phyloP scores from a whole-genome alignment of 2,329 filamentous ascomycete species.

The Verticillium zaregamsianum region DNA sequence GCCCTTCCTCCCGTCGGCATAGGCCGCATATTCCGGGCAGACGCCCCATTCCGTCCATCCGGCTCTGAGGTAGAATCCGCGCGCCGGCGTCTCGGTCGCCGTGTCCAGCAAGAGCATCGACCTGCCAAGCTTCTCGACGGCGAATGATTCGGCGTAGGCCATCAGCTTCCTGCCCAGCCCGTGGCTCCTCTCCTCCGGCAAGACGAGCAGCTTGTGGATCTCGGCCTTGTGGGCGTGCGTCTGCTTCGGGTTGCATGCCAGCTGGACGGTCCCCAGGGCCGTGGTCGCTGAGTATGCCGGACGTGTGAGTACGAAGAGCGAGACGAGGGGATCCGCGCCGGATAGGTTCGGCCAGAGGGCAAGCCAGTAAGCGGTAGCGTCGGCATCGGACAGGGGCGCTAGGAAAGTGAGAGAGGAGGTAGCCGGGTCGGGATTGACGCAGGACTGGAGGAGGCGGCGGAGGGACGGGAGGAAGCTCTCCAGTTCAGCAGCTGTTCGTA shows the following conservation, averaged over 20 bases:
- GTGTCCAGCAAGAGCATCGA: conserved; percentile 22
- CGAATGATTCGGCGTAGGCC: conserved; percentile 16
- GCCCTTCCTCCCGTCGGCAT: conserved; percentile 14
- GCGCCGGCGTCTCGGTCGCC: conserved; percentile 17
- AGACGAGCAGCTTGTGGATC: conserved; percentile 22
- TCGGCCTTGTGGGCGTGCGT: conserved; percentile 21
- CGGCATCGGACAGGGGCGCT: conserved; percentile 18
- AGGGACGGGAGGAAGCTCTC: conserved; percentile 16
- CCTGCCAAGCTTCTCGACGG: conserved; percentile 10
- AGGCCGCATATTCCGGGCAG: conserved; percentile 19
- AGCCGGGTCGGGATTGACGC: conserved; percentile 21
- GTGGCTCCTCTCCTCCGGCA: conserved; percentile 13
- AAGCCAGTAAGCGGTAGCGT: conserved; percentile 17
- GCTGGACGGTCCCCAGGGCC: conserved; percentile 17
- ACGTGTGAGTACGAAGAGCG: conserved; percentile 13
- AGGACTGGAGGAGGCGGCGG: conserved; percentile 16
- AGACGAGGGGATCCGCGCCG: conserved; percentile 1
- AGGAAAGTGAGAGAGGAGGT: conserved; percentile 22
- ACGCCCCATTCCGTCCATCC: conserved; percentile 22
- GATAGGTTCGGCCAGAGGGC: conserved; percentile 7
- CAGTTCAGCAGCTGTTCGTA: conserved; percentile 3
- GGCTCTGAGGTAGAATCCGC: conserved; percentile 17
- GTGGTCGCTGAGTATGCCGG: neutral
- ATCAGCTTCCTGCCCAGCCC: conserved; percentile 18
- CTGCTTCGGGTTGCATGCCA: conserved; percentile 16